These are phyloP conservation scores for Fraxinus anomala DNA, from an alignment of 257 asterid genomes.

Conservation along the genomic window DNA sequence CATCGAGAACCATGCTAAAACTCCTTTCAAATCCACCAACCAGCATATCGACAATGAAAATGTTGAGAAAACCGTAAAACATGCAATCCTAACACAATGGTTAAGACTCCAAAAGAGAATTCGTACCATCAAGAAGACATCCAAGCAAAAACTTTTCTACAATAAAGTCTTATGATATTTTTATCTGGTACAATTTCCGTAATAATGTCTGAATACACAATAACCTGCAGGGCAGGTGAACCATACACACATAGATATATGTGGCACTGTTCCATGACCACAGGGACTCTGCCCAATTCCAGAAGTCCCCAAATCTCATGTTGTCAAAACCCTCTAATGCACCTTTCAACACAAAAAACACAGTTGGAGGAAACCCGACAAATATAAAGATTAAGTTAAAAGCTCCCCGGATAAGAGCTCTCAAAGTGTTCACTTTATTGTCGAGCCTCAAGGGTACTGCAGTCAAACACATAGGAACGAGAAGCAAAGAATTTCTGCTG, in stretches of 20 bases:
- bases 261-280: slow-evolving; percentile 97
- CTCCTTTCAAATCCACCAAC: no score
- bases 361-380: slow-evolving; percentile 63
- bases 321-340: slow-evolving; percentile 52
- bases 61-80: no score
- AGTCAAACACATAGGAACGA: slow-evolving; percentile 85
- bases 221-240: slow-evolving; percentile 96
- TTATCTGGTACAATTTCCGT: slow-evolving; percentile 30
- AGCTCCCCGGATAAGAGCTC: slow-evolving; percentile 40
- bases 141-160: background rate
- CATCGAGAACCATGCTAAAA: no score
- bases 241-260: slow-evolving; percentile 69
- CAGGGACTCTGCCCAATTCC: slow-evolving; percentile 83
- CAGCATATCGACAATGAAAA: no score
- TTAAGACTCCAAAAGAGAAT: no score
- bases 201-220: slow-evolving; percentile 58
- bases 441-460: slow-evolving; percentile 58
- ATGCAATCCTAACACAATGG: no score
- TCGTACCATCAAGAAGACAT: background rate
- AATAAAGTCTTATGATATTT: background rate
- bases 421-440: slow-evolving; percentile 29
- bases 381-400: slow-evolving; percentile 46
- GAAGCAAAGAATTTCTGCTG: slow-evolving; percentile 76
- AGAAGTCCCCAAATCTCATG: slow-evolving; percentile 62
- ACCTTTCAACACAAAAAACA: slow-evolving; percentile 54